Evolutionary conservation across 2,329 filamentous ascomycete species (phyloP).

Genomic region (Grosmannia huntii): DNA sequence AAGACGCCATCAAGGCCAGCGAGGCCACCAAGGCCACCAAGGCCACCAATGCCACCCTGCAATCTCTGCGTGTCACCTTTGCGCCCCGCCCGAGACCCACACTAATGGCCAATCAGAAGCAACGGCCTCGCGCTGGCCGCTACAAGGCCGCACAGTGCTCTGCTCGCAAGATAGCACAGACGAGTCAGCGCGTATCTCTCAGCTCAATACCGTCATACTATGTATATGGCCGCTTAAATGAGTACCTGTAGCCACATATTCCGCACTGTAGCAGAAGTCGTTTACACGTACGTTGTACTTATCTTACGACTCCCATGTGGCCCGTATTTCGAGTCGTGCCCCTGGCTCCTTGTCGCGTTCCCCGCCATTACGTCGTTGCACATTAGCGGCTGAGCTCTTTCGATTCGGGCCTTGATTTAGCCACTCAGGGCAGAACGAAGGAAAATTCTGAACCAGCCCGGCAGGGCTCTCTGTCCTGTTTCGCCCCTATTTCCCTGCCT

Average conservation of each 20-base stretch:
- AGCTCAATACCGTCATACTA: not conserved
- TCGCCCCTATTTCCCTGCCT: not conserved
- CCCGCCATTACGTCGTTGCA: conserved; percentile 1
- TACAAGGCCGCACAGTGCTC: not conserved
- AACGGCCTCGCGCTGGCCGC: not conserved
- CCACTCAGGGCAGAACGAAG: not conserved
- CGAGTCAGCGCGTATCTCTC: not conserved
- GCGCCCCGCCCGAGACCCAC: too few relatives aligned
- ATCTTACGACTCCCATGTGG: too few relatives aligned
- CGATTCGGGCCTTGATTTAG: not conserved
- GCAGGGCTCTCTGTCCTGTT: not conserved
- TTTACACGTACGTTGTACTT: too few relatives aligned
- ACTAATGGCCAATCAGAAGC: not conserved
- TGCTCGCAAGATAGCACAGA: not conserved
- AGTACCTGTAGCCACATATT: too few relatives aligned
- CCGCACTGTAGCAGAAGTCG: too few relatives aligned
- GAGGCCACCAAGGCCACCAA: not conserved
- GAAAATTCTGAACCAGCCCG: not conserved
- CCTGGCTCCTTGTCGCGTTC: not conserved
- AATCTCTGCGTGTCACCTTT: not conserved
- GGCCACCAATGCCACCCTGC: not conserved
- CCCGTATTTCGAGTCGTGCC: not conserved
- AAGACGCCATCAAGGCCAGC: not conserved
- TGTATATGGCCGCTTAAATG: not conserved
- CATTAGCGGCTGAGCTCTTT: not conserved